A percentile compares a stretch with the other conserved stretches of the same genome.
Conservation (phyloP, 2,329 filamentous ascomycete species). For the Coleophoma cylindrospora region DNA sequence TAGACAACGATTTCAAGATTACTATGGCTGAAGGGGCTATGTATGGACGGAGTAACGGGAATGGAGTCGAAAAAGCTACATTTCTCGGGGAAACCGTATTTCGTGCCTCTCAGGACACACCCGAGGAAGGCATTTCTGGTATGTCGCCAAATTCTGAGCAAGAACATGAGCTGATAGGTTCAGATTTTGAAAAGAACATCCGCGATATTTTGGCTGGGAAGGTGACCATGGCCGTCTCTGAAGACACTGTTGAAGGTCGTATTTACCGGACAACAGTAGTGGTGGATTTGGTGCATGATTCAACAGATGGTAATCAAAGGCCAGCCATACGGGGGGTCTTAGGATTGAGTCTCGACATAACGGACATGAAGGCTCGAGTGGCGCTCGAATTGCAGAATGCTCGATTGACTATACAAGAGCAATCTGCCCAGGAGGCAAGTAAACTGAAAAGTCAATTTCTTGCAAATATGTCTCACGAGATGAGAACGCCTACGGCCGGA, state of each 20-base stretch:
- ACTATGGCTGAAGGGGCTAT: conserved; percentile 17
- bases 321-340: conserved; percentile 16
- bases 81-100: conserved; percentile 11
- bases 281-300: conserved; percentile 15
- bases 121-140: conserved; percentile 11
- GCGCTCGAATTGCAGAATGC: conserved; percentile 17
- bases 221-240: conserved; percentile 13
- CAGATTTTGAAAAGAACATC: conserved; percentile 13
- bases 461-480: conserved; percentile 22
- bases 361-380: conserved; percentile 16
- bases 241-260: conserved; percentile 11
- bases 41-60: conserved; percentile 5
- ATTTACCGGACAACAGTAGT: conserved; percentile 16
- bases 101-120: conserved; percentile 4
- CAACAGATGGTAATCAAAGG: conserved; percentile 10
- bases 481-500: conserved; percentile 20
- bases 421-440: conserved; percentile 19
- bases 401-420: conserved; percentile 14
- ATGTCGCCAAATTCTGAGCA: not conserved
- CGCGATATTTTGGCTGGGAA: conserved; percentile 13
- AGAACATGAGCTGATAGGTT: not conserved
- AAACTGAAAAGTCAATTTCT: conserved; percentile 19
- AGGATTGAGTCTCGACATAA: conserved; percentile 18
- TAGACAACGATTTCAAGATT: conserved; percentile 10
- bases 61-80: conserved; percentile 5